Evolutionary conservation across 2,329 filamentous ascomycete genomes (phyloP), one percentile per base, ranked within the genome.

Genomic region (Diaporthe nobilis): DNA sequence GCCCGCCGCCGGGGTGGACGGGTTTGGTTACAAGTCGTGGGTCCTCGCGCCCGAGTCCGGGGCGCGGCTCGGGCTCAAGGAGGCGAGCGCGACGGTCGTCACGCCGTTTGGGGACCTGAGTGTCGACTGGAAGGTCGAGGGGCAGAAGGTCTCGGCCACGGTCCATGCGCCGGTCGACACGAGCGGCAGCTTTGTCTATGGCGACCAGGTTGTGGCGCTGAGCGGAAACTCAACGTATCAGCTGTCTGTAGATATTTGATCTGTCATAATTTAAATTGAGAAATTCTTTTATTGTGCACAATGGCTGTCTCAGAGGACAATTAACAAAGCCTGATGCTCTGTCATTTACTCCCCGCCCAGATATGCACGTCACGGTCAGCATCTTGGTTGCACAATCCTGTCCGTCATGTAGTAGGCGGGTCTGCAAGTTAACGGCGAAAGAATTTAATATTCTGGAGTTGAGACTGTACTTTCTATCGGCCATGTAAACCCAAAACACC

Each of bases 181-280:
- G 22, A 70, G 49, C 51, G 65, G 65, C 34, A 70, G 47, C 65
- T 70, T 70, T 31, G 65, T 70, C n/a, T 42, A 55, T 5, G 49
- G 49, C 7, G 65, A 55, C 12, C 65, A 70, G 31, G 65, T 42
- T 1, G 49, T 70, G 34, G 31, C 49, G 13, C 17, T 70, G 34
- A 70, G 65, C n/a, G 65, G 49, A 0, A 31, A 55, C 34, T 28
- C 49, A 2, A 42, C 47, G 15, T 70, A 70, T 55, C 34, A 70
- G 34, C 17, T 70, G 22, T 42, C 65, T 28, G 49, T 70, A 31
- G 22, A 70, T 70, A 55, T 70, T 28, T 55, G 65, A 70, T n/a
- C 49, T 13, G 4, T 39, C 34, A 15, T 8, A 42, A 22, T 28
- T 55, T 3, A 9, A 22, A 7, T 0, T 55, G 65, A 42, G 31